Evolutionary conservation across 805 yeast species (phyloP), one percentile per base, ranked within the genome.

Genomic region (Wickerhamiella azymoides): DNA sequence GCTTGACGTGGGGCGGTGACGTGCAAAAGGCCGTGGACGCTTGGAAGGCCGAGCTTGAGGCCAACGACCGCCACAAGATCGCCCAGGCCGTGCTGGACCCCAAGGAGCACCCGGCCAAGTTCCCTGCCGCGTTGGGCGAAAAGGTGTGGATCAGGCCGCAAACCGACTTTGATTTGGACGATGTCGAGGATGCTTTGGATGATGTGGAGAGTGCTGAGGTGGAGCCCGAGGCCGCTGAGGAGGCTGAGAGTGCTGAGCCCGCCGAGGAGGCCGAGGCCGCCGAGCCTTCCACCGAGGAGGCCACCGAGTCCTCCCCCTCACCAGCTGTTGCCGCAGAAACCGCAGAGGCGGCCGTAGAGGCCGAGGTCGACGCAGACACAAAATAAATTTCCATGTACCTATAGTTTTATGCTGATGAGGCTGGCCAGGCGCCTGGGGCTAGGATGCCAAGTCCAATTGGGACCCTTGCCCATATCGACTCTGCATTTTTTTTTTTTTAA

Each of bases 41-140:
- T 47, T 89, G 98, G 97, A 83, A 82, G 62, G 62, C 68, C 13
- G 61, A 69, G 38, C 69, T 89, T 48, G 57, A 45, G 2, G 57
- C 63, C 11, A 62, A 66, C 33, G 82, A 80, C 35, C 77, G 81
- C 54, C 59, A 60, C 1, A 65, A 69, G 43, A 66, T 84, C 40
- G 79, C 88, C 45, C 77, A 73, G 10, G 73, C 89, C 62, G 67
- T 88, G 46, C 57, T 67, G 41, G 61, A 65, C 18, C 76, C 77
- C 3, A 59, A 52, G 18, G 63, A 55, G 11, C 63, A 62, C 37
- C 48, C 57, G 11, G 62, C 53, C 10, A 53, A 54, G 18, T 67
- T 67, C 52, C 70, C 74, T 3, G 40, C 43, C 14, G 51, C 53
- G 27, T 49, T 54, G 14, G 61, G 58, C 17, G 53, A 54, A 40